phyloP scores from a whole-genome alignment of 768 basidiomycete genomes.

The Calocybe gangraenosa region DNA sequence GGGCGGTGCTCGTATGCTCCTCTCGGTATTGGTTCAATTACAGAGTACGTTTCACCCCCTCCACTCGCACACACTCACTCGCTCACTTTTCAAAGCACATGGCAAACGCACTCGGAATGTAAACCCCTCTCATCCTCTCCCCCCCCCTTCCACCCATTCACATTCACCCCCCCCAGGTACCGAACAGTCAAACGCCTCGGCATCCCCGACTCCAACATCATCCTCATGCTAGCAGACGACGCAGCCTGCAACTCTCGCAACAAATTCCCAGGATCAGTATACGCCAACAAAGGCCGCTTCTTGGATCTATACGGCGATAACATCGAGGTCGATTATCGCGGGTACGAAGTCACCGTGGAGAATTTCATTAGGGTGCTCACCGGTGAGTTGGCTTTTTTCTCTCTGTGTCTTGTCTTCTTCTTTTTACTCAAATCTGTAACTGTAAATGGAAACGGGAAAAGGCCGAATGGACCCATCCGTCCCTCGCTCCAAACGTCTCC shows the following conservation, averaged over 20 bases:
- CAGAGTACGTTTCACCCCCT: constrained; percentile 52
- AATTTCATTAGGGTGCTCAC: constrained; percentile 91
- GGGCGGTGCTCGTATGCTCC: constrained; percentile 95
- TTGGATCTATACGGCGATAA: constrained; percentile 94
- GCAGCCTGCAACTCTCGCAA: constrained; percentile 92
- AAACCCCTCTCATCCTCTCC: constrained; percentile 13
- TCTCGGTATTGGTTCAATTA: constrained; percentile 98
- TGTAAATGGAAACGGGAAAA: constrained; percentile 21
- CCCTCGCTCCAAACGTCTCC: constrained; percentile 87
- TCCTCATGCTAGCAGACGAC: constrained; percentile 98
- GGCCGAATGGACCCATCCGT: constrained; percentile 82
- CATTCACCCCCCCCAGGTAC: constrained; percentile 56
- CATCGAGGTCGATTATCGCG: constrained; percentile 53
- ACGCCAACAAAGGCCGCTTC: constrained; percentile 76
- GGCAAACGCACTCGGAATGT: constrained; percentile 98
- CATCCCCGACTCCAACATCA: constrained; percentile 98
- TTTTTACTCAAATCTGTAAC: neutral
- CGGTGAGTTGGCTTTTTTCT: constrained; percentile 48
- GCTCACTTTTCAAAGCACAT: constrained; percentile 67
- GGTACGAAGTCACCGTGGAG: constrained; percentile 76
- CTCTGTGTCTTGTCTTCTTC: neutral
- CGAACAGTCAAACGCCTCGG: constrained; percentile 97
- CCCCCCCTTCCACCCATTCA: neutral
- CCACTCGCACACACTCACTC: neutral
- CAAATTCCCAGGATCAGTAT: constrained; percentile 88